phyloP scores from a whole-genome alignment of 768 basidiomycete genomes.

The Boletus tomentosulus region DNA sequence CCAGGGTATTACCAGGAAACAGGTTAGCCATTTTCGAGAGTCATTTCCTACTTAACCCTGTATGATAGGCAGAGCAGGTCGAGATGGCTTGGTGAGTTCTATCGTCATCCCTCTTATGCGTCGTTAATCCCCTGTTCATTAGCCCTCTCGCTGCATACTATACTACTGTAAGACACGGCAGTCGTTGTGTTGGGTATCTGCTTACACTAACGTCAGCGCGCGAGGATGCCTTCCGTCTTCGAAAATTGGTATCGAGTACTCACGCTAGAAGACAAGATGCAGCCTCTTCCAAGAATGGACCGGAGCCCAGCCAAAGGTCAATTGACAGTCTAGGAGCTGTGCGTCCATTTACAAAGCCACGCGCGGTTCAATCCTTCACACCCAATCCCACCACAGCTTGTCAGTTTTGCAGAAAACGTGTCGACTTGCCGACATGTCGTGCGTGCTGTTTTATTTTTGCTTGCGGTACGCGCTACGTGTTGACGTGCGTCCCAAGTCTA shows the following conservation, averaged over 20 bases:
- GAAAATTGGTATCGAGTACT: slow-evolving; percentile 44
- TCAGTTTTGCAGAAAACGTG: slow-evolving; percentile 55
- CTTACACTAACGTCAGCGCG: slow-evolving; percentile 44
- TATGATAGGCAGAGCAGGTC: slow-evolving; percentile 64
- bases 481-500: slow-evolving; percentile 39
- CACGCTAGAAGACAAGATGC: slow-evolving; percentile 43
- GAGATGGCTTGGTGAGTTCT: slow-evolving; percentile 64
- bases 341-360: slow-evolving; percentile 12
- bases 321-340: slow-evolving; percentile 62
- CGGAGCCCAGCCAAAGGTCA: slow-evolving; percentile 64
- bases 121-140: neutral
- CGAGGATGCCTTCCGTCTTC: slow-evolving; percentile 64
- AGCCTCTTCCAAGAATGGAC: slow-evolving; percentile 44
- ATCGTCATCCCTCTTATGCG: neutral
- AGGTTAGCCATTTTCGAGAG: slow-evolving; percentile 37
- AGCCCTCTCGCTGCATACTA: slow-evolving; percentile 78
- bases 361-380: slow-evolving; percentile 11
- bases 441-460: slow-evolving; percentile 19
- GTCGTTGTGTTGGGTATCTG: neutral
- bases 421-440: slow-evolving; percentile 70
- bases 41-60: slow-evolving; percentile 1
- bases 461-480: neutral
- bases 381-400: slow-evolving; percentile 30
- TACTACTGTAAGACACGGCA: slow-evolving; percentile 62
- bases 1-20: slow-evolving; percentile 87